Base-by-base conservation (phyloP, 352 stramenopile genomes). In the Phytophthora macrochlamydospora region DNA sequence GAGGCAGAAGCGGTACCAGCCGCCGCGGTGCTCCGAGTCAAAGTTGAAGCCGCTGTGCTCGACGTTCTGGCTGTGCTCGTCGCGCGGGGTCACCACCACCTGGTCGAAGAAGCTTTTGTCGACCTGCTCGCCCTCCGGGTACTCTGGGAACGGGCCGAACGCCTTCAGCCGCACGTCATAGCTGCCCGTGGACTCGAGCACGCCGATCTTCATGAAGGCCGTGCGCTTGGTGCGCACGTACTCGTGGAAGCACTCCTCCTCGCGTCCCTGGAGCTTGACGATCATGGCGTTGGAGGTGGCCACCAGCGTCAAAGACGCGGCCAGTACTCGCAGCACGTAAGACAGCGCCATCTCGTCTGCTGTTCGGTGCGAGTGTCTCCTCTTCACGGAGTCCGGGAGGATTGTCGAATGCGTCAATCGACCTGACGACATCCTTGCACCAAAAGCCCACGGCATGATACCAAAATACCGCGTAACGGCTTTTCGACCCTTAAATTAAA, bases 11-110 rank as follows among this genome's bases (percentile, higher is more conserved):
- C 91, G 91, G 75, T 95, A 95, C 79, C 83, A 95, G 28, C 87
- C 87, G 45, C 85, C 85, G 52, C 85, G 84, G 65, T 93, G 83
- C 71, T 95, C 87, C 59, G 85, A 90, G 48, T 93, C 79, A 59
- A 93, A 95, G 68, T 95, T 95, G 66, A 95, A 95, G 45, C 85
- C 87, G 62, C 89, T 95, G 62, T 91, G 84, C 68, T 93, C 81
- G 49, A 93, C 70, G 68, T 93, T 85, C 57, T 93, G 90, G 59
- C 69, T 90, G 29, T 57, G 57, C 50, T 89, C 79, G 40, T 90
- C 78, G 49, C 76, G 79, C 62, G 78, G 65, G 6, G 83, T 93
- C 29, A 69, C 71, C 60, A 95, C 79, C 51, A 92, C 52, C 56
- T 90, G 73, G 65, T 95, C 71, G 65, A 95, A 95, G 62, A 95